Conservation (phyloP, 306 rosid species). For the Cicer arietinum region DNA sequence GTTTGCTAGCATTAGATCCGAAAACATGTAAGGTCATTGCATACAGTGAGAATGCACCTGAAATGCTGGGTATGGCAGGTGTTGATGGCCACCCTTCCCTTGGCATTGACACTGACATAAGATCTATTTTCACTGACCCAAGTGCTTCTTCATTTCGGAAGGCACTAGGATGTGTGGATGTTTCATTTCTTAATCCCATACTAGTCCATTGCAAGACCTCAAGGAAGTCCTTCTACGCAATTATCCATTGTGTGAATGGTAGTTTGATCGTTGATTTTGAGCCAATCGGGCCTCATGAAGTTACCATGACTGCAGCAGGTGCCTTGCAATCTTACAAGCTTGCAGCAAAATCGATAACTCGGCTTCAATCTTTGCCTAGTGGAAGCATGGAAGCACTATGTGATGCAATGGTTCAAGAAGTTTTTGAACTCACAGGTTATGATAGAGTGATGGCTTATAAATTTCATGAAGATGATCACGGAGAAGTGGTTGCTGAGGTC, state of each 20-base stretch:
- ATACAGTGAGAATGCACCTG: conserved; percentile 94
- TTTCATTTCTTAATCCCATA: conserved; percentile 89
- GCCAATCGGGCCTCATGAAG: conserved; percentile 92
- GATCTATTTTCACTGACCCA: conserved; percentile 75
- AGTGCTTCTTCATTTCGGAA: conserved; percentile 88
- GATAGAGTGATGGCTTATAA: conserved; percentile 99
- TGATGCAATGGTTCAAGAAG: conserved; percentile 94
- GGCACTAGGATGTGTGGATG: conserved; percentile 88
- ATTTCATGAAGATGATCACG: conserved; percentile 96
- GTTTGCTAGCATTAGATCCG: conserved; percentile 87
- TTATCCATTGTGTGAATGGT: conserved; percentile 81
- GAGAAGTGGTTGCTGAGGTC: conserved; percentile 88
- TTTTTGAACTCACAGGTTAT: conserved; percentile 94
- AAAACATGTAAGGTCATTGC: conserved; percentile 88
- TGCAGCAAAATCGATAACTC: conserved; percentile 88
- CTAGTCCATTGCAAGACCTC: conserved; percentile 95
- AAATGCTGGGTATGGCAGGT: conserved; percentile 88
- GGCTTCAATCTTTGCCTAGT: conserved; percentile 85
- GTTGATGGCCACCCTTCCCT: conserved; percentile 91
- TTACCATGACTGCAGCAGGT: conserved; percentile 91
- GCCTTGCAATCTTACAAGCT: conserved; percentile 94
- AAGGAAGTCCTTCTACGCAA: conserved; percentile 96
- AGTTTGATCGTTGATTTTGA: conserved; percentile 91
- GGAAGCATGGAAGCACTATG: conserved; percentile 93
- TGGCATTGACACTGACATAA: conserved; percentile 83